Base-by-base conservation (phyloP, 2,329 filamentous ascomycete species). In the Aspergillus intermedius region DNA sequence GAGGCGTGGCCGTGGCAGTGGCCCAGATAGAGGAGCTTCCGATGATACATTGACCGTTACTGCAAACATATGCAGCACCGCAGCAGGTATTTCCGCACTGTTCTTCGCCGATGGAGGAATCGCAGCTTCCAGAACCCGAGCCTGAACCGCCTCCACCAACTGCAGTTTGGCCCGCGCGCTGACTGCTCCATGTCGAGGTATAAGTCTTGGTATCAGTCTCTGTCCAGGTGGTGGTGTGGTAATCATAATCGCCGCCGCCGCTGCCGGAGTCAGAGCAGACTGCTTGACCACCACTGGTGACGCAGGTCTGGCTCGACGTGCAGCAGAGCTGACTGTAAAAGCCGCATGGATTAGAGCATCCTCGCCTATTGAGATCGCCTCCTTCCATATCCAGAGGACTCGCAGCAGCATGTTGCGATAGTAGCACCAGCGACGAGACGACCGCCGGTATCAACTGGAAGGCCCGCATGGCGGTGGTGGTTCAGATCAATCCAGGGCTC, bases 191-290 rank as follows among this genome's bases (percentile, higher is more conserved):
- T 28, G 78, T 74, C 5, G 73, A 74, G 5, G 79, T 82, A 49
- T 72, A 67, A 2, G 79, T 81, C 40, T 75, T 63, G 5, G 74
- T 66, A 46, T 76, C 75, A 10, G 78, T 82, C 60, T 80, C 74
- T n/a, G 66, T 68, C 57, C 70, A 82, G 5, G 77, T 81, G 2
- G 77, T 78, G 15, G 80, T 84, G 58, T 71, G 80, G 64, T 76
- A 77, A 52, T 76, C 61, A 78, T 79, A 83, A 52, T 69, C 44
- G 46, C 55, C 54, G 22, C 57, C 56, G 13, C 52, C 41, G 17
- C 37, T 40, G 13, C 45, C 15, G 17, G 37, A 40, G 17, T 21
- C 17, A 4, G 37, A 59, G 58, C 78, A 81, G 53, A 72, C 67
- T 35, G 77, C 78, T 61, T 79, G 66, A 50, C 71, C 65, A 50